A percentile compares a stretch with the other conserved stretches of the same genome.
Evolutionary conservation across 768 basidiomycete genomes (phyloP).

Genomic region (Phylloporus sp.): DNA sequence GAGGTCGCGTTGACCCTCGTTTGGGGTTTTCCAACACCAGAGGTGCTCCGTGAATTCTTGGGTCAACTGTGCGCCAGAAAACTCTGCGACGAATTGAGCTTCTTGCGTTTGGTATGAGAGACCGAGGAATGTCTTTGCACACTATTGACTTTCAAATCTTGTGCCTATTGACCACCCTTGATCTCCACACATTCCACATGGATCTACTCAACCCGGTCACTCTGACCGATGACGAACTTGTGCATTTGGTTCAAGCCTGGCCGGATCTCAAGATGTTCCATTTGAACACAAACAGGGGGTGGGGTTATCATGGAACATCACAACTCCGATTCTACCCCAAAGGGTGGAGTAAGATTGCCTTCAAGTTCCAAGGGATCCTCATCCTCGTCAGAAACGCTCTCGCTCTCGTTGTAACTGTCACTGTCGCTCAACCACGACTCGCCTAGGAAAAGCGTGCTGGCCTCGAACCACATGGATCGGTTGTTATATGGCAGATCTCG

Average conservation of each 20-base stretch:
- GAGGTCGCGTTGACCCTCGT: neutral
- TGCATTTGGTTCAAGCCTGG: neutral
- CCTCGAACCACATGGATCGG: too few species aligned
- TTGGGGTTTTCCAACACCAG: neutral
- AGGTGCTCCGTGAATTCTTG: neutral
- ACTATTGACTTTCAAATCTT: neutral
- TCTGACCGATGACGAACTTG: neutral
- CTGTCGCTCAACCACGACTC: too few species aligned
- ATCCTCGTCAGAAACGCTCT: too few species aligned
- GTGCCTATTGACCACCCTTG: neutral
- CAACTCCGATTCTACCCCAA: neutral
- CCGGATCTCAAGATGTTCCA: neutral
- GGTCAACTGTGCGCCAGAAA: neutral
- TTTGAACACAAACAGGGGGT: neutral
- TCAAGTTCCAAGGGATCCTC: too few species aligned
- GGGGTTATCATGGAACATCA: neutral
- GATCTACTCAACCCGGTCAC: neutral
- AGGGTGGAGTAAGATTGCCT: too few species aligned
- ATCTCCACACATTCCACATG: neutral
- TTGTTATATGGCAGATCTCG: too few species aligned
- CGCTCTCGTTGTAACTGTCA: too few species aligned
- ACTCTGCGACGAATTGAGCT: neutral
- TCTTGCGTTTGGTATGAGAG: neutral
- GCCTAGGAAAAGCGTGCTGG: too few species aligned
- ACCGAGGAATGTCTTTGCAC: neutral